These are phyloP conservation scores for Aspergillus floridensis DNA, from an alignment of 2,329 filamentous ascomycete species.

Conservation along the genomic window DNA sequence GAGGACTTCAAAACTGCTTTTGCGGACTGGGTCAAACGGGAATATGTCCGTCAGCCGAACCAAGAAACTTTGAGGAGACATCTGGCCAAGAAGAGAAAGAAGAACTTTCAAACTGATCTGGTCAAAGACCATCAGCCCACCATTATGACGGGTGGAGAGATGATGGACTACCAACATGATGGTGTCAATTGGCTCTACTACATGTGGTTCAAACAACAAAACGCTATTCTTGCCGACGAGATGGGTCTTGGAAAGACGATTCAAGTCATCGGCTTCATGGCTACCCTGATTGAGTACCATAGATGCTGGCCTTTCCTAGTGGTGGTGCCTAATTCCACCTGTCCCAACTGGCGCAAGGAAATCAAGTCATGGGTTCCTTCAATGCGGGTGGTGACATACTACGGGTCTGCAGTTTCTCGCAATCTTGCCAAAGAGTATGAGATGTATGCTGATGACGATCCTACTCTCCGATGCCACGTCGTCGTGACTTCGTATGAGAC, in stretches of 20 bases:
- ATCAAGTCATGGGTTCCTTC: conserved; percentile 90
- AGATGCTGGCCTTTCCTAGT: conserved; percentile 88
- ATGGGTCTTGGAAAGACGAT: conserved; percentile 99
- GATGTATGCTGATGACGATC: conserved; percentile 65
- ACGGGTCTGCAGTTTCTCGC: conserved; percentile 72
- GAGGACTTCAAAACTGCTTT: conserved; percentile 79
- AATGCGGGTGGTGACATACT: conserved; percentile 87
- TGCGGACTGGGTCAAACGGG: conserved; percentile 77
- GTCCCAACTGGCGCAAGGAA: conserved; percentile 95
- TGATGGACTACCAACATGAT: conserved; percentile 93
- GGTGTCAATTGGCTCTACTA: conserved; percentile 94
- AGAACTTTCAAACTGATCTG: conserved; percentile 64
- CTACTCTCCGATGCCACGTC: conserved; percentile 78
- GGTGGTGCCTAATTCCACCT: conserved; percentile 91
- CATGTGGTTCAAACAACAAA: conserved; percentile 78
- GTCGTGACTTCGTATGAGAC: conserved; percentile 96
- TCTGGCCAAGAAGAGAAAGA: conserved; percentile 63
- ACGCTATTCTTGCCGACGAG: conserved; percentile 90
- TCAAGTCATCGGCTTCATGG: conserved; percentile 80
- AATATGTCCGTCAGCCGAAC: conserved; percentile 65
- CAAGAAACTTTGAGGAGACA: conserved; percentile 61
- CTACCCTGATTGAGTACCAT: conserved; percentile 66
- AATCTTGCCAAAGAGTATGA: conserved; percentile 79
- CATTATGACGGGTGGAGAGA: conserved; percentile 69
- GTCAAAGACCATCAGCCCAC: conserved; percentile 70